Conservation (phyloP, 1,139 yeast species). For the Saccharomycopsis phalli region DNA sequence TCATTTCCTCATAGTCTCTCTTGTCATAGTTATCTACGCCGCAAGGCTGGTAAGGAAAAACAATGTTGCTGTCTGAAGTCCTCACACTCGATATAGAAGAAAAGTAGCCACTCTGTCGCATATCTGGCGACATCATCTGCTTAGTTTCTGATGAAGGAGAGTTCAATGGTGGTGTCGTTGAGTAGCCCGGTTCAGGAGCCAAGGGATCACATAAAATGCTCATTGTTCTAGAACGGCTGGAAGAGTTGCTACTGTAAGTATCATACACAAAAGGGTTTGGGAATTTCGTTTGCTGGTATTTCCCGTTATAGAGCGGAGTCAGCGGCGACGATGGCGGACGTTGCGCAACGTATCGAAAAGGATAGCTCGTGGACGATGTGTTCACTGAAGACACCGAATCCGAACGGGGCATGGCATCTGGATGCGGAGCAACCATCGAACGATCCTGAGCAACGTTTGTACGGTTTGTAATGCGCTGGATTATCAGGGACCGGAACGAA, state of each 20-base stretch:
- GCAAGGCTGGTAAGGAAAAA: slow-evolving; percentile 7
- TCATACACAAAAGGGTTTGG: slow-evolving; percentile 14
- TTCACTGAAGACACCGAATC: slow-evolving; percentile 17
- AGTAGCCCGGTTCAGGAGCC: slow-evolving; percentile 17
- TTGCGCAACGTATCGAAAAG: slow-evolving; percentile 5
- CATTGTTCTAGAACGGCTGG: slow-evolving; percentile 11
- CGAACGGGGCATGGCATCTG: slow-evolving; percentile 6
- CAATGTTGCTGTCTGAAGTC: slow-evolving; percentile 17
- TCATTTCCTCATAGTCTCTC: slow-evolving; percentile 18
- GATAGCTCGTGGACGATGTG: slow-evolving; percentile 1
- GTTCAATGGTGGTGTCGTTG: slow-evolving; percentile 4
- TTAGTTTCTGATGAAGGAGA: slow-evolving; percentile 7
- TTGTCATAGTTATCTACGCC: slow-evolving; percentile 12
- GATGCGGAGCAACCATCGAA: no score
- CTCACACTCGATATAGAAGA: slow-evolving; percentile 18
- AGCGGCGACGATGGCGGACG: neutral
- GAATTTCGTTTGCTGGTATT: slow-evolving; percentile 2
- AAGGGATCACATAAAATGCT: slow-evolving; percentile 19
- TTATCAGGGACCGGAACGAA: slow-evolving; percentile 24
- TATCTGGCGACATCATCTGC: slow-evolving; percentile 5
- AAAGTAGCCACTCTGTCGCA: slow-evolving; percentile 9
- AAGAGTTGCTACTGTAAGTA: slow-evolving; percentile 2
- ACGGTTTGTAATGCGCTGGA: slow-evolving; percentile 25
- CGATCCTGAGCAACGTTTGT: no score
- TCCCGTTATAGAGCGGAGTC: neutral